Conservation (phyloP, 352 stramenopile genomes). For the Peronospora belbahrii region DNA sequence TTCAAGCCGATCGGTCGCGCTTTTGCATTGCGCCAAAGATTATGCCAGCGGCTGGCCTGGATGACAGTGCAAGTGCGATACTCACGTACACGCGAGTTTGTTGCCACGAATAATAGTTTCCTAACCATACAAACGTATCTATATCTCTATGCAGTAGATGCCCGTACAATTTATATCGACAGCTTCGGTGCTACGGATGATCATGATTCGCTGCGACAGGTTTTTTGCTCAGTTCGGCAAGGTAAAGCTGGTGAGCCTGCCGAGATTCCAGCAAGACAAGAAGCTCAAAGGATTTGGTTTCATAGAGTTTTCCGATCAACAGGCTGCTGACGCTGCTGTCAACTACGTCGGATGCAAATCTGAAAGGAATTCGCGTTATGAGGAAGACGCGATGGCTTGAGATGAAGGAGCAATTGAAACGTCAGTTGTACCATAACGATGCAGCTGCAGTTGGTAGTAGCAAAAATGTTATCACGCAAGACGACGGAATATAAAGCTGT, state of each 20-base stretch:
- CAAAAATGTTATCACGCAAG: background rate
- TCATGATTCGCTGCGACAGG: constrained; percentile 56
- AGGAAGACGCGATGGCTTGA: constrained; percentile 46
- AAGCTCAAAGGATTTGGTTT: constrained; percentile 82
- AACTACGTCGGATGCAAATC: constrained; percentile 10
- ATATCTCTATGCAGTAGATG: constrained; percentile 21
- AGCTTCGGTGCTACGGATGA: constrained; percentile 48
- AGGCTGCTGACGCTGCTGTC: constrained; percentile 24
- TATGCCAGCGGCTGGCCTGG: constrained; percentile 18
- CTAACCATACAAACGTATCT: background rate
- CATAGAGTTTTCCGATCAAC: constrained; percentile 54
- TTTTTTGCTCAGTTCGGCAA: constrained; percentile 59
- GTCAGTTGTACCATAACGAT: constrained; percentile 18
- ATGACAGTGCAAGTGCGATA: constrained; percentile 18
- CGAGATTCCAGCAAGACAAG: constrained; percentile 52
- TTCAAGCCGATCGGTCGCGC: constrained; percentile 36
- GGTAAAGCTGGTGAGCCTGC: constrained; percentile 70
- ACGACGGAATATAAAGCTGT: background rate
- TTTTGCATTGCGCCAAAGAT: constrained; percentile 40
- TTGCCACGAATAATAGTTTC: background rate
- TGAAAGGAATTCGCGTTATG: constrained; percentile 47
- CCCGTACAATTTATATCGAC: constrained; percentile 67
- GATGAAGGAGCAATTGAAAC: constrained; percentile 63
- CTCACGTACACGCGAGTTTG: background rate
- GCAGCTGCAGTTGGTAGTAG: background rate